phyloP scores from a whole-genome alignment of 2,329 filamentous ascomycete genomes.

The Botrytis deweyae region DNA sequence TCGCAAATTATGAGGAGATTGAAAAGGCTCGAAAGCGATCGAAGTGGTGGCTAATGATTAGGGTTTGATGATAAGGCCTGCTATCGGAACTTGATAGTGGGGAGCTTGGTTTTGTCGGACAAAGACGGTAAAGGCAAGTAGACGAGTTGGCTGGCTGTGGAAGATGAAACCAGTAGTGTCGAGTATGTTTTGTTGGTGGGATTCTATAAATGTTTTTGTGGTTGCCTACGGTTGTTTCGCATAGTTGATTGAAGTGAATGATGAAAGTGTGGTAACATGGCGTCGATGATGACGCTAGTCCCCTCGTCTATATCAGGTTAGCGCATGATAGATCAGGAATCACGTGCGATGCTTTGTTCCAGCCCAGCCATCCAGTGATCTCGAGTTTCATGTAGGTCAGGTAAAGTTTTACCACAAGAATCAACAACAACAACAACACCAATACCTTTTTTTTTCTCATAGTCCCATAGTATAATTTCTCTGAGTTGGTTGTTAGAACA shows the following conservation, averaged over 20 bases:
- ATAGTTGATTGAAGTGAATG: slow-evolving; percentile 22
- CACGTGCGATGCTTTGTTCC: background rate
- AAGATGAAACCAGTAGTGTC: background rate
- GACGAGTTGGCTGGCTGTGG: background rate
- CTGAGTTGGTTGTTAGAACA: background rate
- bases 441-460: background rate
- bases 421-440: background rate
- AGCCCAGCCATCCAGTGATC: background rate
- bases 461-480: background rate
- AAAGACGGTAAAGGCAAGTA: slow-evolving; percentile 23
- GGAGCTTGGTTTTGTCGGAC: slow-evolving; percentile 26
- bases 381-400: background rate
- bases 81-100: slow-evolving; percentile 29
- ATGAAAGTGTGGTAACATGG: slow-evolving; percentile 30
- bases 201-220: slow-evolving; percentile 20
- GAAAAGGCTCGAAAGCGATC: background rate
- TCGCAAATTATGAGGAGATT: background rate
- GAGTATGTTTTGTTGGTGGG: background rate
- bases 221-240: slow-evolving; percentile 28
- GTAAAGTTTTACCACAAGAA: background rate
- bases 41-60: slow-evolving; percentile 15
- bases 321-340: background rate
- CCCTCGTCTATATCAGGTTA: slow-evolving; percentile 11
- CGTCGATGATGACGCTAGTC: slow-evolving; percentile 28
- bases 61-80: slow-evolving; percentile 15